These are phyloP conservation scores for Sugiyamaella paludigena DNA, from an alignment of 1,139 yeast species.

Conservation along the genomic window DNA sequence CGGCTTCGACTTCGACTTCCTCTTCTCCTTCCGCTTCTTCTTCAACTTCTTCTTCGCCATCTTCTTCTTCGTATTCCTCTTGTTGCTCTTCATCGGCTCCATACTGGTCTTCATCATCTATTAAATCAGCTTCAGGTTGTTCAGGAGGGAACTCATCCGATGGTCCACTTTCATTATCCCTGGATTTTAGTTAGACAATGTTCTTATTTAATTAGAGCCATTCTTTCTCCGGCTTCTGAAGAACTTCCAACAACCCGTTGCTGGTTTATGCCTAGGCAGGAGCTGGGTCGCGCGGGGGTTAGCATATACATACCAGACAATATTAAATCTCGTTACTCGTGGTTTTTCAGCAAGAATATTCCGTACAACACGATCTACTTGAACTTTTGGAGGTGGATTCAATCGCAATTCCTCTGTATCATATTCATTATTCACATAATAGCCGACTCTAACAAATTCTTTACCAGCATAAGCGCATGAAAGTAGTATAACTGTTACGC, in stretches of 20 bases:
- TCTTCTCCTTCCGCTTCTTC: slow-evolving; percentile 36
- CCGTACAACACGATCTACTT: slow-evolving; percentile 89
- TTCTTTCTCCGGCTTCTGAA: neutral
- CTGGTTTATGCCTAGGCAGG: no score
- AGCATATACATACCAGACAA: slow-evolving; percentile 83
- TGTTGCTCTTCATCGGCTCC: slow-evolving; percentile 41
- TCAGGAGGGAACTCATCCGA: slow-evolving; percentile 78
- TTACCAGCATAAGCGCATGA: slow-evolving; percentile 91
- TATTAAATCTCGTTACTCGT: slow-evolving; percentile 91
- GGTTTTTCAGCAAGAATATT: slow-evolving; percentile 97
- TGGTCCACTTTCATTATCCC: slow-evolving; percentile 50
- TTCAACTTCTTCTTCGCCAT: slow-evolving; percentile 38
- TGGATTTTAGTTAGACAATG: slow-evolving; percentile 4
- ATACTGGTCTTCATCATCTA: slow-evolving; percentile 41
- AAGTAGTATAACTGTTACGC: slow-evolving; percentile 87
- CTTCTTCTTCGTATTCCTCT: slow-evolving; percentile 40
- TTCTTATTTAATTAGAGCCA: no score
- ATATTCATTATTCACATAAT: slow-evolving; percentile 94
- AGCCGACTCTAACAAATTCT: slow-evolving; percentile 95
- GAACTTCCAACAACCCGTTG: no score
- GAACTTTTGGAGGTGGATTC: slow-evolving; percentile 91
- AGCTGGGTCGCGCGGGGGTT: no score
- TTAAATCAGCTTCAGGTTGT: slow-evolving; percentile 57
- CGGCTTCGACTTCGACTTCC: slow-evolving; percentile 36
- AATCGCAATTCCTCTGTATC: slow-evolving; percentile 90